Conservation (phyloP, 495 filamentous ascomycete genomes). For the Platismatia glauca region DNA sequence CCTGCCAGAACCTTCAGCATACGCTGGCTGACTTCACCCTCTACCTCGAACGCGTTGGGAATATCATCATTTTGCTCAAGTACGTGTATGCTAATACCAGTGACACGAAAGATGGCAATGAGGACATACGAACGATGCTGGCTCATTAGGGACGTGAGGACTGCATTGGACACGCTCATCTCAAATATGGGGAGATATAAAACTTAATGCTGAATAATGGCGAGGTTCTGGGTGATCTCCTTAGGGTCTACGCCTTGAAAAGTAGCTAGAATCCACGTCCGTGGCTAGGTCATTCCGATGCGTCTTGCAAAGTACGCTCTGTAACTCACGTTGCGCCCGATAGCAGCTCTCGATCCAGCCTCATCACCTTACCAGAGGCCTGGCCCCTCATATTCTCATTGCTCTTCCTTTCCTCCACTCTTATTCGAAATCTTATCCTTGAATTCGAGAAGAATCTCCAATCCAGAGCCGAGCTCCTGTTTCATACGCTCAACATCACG, state of each 20-base stretch:
- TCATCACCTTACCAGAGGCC: neutral
- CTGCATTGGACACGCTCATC: constrained; percentile 27
- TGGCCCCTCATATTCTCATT: neutral
- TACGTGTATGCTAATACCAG: constrained; percentile 30
- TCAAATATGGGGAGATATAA: constrained; percentile 25
- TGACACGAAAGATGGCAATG: constrained; percentile 10
- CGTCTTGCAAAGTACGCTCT: neutral
- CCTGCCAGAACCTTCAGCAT: constrained; percentile 29
- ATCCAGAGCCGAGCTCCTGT: neutral
- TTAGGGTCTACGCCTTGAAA: constrained; percentile 18
- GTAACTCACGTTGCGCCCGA: neutral
- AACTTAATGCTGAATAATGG: constrained; percentile 22
- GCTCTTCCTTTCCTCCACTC: neutral
- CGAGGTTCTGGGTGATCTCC: constrained; percentile 20
- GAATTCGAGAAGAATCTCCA: neutral
- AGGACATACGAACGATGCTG: constrained; percentile 26
- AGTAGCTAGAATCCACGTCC: neutral
- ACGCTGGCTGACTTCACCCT: constrained; percentile 31
- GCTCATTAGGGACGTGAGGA: constrained; percentile 26
- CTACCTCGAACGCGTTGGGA: constrained; percentile 21
- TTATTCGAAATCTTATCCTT: neutral
- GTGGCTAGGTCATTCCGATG: neutral
- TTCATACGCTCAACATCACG: neutral
- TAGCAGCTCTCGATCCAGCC: neutral
- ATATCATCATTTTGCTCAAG: constrained; percentile 31